phyloP scores from a whole-genome alignment of 371 early-diverging fungal species.

The Gilbertella persicaria region DNA sequence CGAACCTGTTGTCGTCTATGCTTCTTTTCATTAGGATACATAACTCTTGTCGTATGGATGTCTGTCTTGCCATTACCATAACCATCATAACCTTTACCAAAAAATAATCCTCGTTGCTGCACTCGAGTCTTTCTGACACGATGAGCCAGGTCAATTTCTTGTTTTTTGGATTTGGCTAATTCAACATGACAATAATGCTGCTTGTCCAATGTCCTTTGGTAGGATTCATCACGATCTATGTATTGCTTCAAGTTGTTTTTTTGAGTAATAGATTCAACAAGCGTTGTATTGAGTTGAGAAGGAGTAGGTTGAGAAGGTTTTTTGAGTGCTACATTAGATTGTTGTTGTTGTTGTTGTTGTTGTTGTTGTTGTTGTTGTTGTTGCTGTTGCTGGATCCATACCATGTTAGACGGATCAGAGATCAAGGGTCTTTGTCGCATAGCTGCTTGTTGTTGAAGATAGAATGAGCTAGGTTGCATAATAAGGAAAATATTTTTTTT shows the following conservation, averaged over 20 bases:
- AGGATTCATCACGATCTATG: constrained; percentile 32
- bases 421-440: too few species aligned
- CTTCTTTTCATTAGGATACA: constrained; percentile 42
- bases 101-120: constrained; percentile 31
- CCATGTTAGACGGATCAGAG: too few species aligned
- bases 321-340: background rate
- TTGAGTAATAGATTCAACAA: constrained; percentile 2
- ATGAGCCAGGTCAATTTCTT: constrained; percentile 33
- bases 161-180: constrained; percentile 48
- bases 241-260: constrained; percentile 28
- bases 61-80: constrained; percentile 35
- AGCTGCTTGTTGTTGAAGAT: too few species aligned
- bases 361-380: constrained; percentile 4
- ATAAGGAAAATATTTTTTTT: too few species aligned
- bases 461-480: too few species aligned
- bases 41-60: constrained; percentile 11
- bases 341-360: background rate
- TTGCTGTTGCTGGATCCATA: background rate
- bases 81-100: constrained; percentile 48
- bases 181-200: constrained; percentile 45
- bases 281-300: background rate
- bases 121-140: constrained; percentile 28
- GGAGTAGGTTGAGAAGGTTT: background rate
- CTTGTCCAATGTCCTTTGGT: constrained; percentile 39
- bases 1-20: constrained; percentile 28